A percentile compares a stretch with the other conserved stretches of the same genome.
phyloP scores from a whole-genome alignment of 345 rosid species.

The Luvunga scandens region DNA sequence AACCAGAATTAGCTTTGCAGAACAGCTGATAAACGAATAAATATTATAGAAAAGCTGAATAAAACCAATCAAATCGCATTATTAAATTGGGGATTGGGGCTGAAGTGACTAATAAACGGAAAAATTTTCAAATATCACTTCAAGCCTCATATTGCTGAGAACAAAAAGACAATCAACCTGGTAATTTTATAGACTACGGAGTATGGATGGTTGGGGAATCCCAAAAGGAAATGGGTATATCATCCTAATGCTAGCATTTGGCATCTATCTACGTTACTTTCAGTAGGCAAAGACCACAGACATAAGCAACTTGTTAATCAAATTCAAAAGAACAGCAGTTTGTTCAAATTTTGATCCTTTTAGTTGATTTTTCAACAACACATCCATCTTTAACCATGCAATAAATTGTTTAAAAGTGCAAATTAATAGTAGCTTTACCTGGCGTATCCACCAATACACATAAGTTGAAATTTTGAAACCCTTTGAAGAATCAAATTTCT shows the following conservation, averaged over 20 bases:
- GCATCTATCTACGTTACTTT: not conserved
- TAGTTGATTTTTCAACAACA: not conserved
- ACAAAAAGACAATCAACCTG: not conserved
- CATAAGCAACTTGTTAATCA: not conserved
- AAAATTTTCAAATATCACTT: not conserved
- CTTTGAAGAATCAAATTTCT: slow-evolving; percentile 92
- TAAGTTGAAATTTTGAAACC: slow-evolving; percentile 98
- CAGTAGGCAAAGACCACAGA: not conserved
- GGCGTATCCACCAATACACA: slow-evolving; percentile 99
- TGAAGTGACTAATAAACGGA: not conserved
- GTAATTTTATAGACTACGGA: not conserved
- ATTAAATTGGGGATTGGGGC: not conserved
- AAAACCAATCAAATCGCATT: not conserved
- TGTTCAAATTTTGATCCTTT: not conserved
- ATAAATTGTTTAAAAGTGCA: not conserved
- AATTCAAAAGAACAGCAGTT: not conserved
- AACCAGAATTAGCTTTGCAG: slow-evolving; percentile 13
- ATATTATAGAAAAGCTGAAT: not conserved
- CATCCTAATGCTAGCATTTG: not conserved
- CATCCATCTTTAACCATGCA: not conserved
- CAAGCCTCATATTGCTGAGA: not conserved
- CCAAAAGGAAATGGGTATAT: not conserved
- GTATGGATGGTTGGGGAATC: not conserved
- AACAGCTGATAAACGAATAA: not conserved
- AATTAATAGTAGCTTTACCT: slow-evolving; percentile 44